Conservation (phyloP, 495 filamentous ascomycete genomes). For the Talaromyces adpressus region DNA sequence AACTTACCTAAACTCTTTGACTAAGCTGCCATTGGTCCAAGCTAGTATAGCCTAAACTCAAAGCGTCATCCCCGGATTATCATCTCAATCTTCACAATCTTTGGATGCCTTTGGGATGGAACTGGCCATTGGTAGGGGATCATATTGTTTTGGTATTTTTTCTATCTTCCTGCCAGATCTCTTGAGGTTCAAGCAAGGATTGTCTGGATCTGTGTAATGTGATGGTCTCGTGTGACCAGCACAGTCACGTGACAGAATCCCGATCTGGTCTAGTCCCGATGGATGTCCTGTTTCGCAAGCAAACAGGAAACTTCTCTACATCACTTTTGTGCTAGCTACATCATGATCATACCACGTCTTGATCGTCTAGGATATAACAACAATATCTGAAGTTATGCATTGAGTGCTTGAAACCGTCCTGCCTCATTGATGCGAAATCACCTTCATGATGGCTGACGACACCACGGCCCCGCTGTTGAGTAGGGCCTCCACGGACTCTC, state of each 20-base stretch:
- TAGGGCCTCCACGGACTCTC: constrained; percentile 13
- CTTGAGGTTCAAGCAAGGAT: no score
- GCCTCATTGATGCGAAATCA: not conserved
- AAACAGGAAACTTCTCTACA: not conserved
- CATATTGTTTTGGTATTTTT: not conserved
- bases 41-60: not conserved
- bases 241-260: not conserved
- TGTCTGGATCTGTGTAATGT: not conserved
- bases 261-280: not conserved
- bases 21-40: not conserved
- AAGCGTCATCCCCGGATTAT: not conserved
- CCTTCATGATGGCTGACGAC: constrained; percentile 11
- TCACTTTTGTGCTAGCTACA: not conserved
- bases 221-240: not conserved
- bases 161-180: no score
- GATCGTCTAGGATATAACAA: not conserved
- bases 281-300: not conserved
- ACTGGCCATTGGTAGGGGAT: not conserved
- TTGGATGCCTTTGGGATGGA: not conserved
- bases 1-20: not conserved
- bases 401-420: not conserved
- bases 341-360: not conserved
- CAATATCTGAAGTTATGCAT: not conserved
- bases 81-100: not conserved
- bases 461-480: constrained; percentile 22